A percentile compares a stretch with the other conserved stretches of the same genome.
Evolutionary conservation across 108 stramenopile genomes (phyloP).

Genomic region (Skeletonema menzelii): DNA sequence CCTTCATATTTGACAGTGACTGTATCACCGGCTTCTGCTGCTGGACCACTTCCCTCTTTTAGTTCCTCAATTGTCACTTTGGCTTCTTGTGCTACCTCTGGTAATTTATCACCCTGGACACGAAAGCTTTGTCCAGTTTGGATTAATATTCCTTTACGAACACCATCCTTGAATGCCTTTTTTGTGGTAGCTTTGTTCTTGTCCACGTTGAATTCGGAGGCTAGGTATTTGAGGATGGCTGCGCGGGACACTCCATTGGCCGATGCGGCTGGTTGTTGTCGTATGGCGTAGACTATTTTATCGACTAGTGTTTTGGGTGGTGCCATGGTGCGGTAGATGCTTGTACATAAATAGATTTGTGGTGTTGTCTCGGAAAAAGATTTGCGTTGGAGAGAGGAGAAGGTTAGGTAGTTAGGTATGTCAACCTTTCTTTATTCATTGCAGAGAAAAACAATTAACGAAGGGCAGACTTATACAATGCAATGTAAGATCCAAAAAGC

Average conservation of each 20-base stretch:
- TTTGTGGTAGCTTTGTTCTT: slow-evolving; percentile 58
- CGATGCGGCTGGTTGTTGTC: slow-evolving; percentile 34
- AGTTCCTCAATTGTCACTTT: slow-evolving; percentile 55
- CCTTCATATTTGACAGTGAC: slow-evolving; percentile 79
- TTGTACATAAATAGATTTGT: no score
- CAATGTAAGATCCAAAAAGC: no score
- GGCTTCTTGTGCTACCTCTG: slow-evolving; percentile 45
- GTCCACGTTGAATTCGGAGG: slow-evolving; percentile 68
- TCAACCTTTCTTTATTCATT: no score
- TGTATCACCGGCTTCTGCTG: slow-evolving; percentile 58
- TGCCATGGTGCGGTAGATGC: no score
- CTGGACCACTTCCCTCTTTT: slow-evolving; percentile 30
- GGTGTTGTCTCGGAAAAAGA: no score
- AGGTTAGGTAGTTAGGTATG: no score
- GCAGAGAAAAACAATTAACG: no score
- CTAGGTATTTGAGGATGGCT: slow-evolving; percentile 75
- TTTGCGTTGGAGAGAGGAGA: no score
- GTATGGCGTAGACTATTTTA: slow-evolving; percentile 78
- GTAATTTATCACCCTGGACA: slow-evolving; percentile 56
- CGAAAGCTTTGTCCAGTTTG: slow-evolving; percentile 81
- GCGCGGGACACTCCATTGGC: slow-evolving; percentile 67
- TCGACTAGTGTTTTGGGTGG: slow-evolving; percentile 69
- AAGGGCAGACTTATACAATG: no score
- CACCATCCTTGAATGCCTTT: slow-evolving; percentile 72
- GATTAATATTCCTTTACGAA: slow-evolving; percentile 49